Evolutionary conservation across 768 basidiomycete species (phyloP), one percentile per base, ranked within the genome.

Genomic region (Lyophyllum shimeji): DNA sequence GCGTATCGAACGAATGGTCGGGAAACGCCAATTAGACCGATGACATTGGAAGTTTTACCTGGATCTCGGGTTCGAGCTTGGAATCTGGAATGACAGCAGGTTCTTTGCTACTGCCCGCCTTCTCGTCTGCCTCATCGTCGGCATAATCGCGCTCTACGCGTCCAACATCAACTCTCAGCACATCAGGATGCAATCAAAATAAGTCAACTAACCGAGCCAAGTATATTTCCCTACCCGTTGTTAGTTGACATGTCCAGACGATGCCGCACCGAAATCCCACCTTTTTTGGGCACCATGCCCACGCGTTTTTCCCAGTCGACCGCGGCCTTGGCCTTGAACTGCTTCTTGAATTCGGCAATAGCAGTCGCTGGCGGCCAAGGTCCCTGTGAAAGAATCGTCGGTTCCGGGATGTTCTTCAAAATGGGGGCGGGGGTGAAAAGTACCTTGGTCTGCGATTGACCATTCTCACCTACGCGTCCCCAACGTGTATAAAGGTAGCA

Each of bases 391-490:
- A 40, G 31, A 8, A 59, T 11, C 39, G 53, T 9, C 33, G 46
- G n/a, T 52, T n/a, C 50, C 12, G 47, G 18, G 9, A 17, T 46
- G 20, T 33, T 39, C 46, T 45, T 24, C 18, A 44, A 20, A 44
- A 17, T 18, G 27, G 12, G 1, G 18, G 12, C 5, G 12, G 13
- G n/a, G 8, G 27, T 50, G 21, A 21, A 12, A 29, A 37, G 49
- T 8, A 82, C 83, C 73, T 83, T 85, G 40, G 53, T 60, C 66
- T 82, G 79, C 3, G 62, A 70, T 62, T 76, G 72, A 0, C 84
- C 84, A 23, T 71, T 72, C 61, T 84, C 83, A 23, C 84, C 84
- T 17, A 85, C 83, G 23, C 84, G 76, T n/a, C 82, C 83, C 82
- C 82, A 85, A 33, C 82, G 79, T 31, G 81, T 82, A 66, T 71